These are phyloP conservation scores for Arabis hirsuta DNA, from an alignment of 345 rosid species.

Conservation along the genomic window DNA sequence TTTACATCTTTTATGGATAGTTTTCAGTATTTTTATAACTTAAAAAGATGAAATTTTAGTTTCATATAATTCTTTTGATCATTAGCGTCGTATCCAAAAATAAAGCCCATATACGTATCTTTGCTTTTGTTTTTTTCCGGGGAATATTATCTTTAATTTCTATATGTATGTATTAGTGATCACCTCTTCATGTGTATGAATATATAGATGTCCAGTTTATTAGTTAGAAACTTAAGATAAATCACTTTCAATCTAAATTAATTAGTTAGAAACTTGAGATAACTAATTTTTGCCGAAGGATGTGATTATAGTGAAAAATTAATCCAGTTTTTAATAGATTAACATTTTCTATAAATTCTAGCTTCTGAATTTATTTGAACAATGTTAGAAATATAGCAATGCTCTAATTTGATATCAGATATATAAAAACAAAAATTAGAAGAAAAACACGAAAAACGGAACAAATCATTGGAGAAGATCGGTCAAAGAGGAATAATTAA, in stretches of 20 bases:
- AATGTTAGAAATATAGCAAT: constrained; percentile 6
- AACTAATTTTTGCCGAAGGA: background rate
- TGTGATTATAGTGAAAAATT: background rate
- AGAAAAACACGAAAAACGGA: constrained; percentile 18
- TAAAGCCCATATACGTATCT: constrained; percentile 40
- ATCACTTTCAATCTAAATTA: too few relatives aligned
- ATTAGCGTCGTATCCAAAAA: constrained; percentile 38
- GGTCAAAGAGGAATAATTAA: constrained; percentile 46
- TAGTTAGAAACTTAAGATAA: background rate
- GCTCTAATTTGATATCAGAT: background rate
- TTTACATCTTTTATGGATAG: constrained; percentile 44
- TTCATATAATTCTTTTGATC: constrained; percentile 36
- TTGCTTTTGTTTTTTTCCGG: constrained; percentile 26
- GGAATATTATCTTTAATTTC: constrained; percentile 24
- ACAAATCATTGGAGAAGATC: constrained; percentile 37
- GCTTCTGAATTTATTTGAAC: constrained; percentile 2
- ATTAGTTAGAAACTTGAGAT: background rate
- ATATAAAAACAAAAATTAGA: background rate
- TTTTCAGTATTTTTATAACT: constrained; percentile 38
- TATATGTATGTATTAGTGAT: background rate
- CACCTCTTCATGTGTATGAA: background rate
- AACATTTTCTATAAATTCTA: background rate
- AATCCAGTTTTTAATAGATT: background rate
- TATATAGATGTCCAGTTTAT: background rate
- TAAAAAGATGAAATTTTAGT: constrained; percentile 34